A percentile compares a stretch with the other conserved stretches of the same genome.
These are phyloP conservation scores for Alternaria incomplexa DNA, from an alignment of 2,329 filamentous ascomycete genomes.

Conservation along the genomic window DNA sequence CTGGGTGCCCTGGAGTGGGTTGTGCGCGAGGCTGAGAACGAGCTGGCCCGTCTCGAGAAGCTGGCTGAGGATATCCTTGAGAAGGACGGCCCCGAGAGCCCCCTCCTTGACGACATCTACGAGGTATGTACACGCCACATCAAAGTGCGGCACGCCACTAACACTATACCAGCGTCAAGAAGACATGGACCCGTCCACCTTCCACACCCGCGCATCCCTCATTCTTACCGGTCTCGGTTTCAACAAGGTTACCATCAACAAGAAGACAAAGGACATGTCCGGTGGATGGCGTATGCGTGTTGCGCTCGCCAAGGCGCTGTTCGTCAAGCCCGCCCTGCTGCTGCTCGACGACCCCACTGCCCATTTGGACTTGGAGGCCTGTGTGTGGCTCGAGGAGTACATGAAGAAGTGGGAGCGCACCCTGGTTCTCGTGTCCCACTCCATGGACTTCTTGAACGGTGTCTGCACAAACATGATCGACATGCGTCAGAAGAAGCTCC, in stretches of 20 bases:
- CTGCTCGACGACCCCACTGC: constrained; percentile 98
- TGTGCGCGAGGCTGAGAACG: constrained; percentile 88
- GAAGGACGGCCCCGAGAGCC: constrained; percentile 88
- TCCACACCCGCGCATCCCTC: constrained; percentile 91
- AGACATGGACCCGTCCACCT: constrained; percentile 97
- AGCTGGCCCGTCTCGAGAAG: constrained; percentile 88
- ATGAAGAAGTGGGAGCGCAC: constrained; percentile 99
- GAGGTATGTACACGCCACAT: constrained; percentile 68
- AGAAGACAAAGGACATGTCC: constrained; percentile 99
- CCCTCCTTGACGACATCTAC: constrained; percentile 90
- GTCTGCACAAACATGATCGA: constrained; percentile 99
- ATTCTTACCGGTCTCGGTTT: constrained; percentile 99
- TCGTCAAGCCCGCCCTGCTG: constrained; percentile 95
- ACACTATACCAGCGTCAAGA: constrained; percentile 78
- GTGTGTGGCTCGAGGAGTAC: constrained; percentile 99
- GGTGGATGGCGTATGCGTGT: constrained; percentile 99
- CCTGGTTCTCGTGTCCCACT: constrained; percentile 94
- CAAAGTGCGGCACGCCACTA: background rate
- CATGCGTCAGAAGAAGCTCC: constrained; percentile 85
- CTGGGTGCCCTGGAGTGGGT: constrained; percentile 97
- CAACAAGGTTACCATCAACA: constrained; percentile 97
- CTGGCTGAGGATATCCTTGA: constrained; percentile 90
- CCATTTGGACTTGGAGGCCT: constrained; percentile 98
- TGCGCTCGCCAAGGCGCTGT: constrained; percentile 93
- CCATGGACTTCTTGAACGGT: constrained; percentile 98